These are phyloP conservation scores for Geotrichum aggregatum DNA, from an alignment of 1,139 yeast species.

Conservation along the genomic window DNA sequence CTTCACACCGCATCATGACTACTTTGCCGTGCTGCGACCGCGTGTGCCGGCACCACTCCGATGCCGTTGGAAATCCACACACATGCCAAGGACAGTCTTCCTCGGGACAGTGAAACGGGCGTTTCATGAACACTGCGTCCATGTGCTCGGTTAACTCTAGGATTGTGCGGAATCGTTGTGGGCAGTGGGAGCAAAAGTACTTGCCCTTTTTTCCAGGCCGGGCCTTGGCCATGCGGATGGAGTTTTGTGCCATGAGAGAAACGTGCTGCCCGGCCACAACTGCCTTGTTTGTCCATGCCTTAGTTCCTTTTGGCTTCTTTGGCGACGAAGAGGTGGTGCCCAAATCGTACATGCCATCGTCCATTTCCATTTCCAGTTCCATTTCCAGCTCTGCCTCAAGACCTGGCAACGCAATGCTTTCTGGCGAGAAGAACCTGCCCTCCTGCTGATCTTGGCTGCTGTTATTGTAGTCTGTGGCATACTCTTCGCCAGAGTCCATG, in stretches of 20 bases:
- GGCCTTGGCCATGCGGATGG: slow-evolving; percentile 10
- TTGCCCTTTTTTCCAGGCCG: slow-evolving; percentile 45
- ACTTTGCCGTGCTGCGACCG: slow-evolving; percentile 48
- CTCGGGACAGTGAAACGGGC: slow-evolving; percentile 52
- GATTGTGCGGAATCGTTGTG: slow-evolving; percentile 42
- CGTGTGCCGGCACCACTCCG: slow-evolving; percentile 60
- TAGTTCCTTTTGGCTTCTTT: slow-evolving; percentile 2
- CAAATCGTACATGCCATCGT: neutral
- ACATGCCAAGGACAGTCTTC: slow-evolving; percentile 59
- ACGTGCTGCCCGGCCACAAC: slow-evolving; percentile 12
- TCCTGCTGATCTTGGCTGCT: no score
- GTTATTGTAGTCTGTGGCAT: no score
- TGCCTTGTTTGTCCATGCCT: slow-evolving; percentile 21
- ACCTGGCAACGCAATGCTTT: neutral
- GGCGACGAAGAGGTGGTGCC: neutral
- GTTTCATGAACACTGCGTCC: slow-evolving; percentile 42
- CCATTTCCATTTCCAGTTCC: neutral
- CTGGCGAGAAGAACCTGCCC: neutral
- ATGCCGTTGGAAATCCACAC: slow-evolving; percentile 56
- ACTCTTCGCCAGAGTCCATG: no score
- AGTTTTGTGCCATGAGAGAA: slow-evolving; percentile 8
- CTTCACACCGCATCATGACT: slow-evolving; percentile 38
- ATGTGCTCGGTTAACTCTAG: slow-evolving; percentile 47
- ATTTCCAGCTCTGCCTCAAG: neutral
- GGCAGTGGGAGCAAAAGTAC: slow-evolving; percentile 53